Conservation (phyloP, 345 rosid genomes). For the Carallia brachiata region DNA sequence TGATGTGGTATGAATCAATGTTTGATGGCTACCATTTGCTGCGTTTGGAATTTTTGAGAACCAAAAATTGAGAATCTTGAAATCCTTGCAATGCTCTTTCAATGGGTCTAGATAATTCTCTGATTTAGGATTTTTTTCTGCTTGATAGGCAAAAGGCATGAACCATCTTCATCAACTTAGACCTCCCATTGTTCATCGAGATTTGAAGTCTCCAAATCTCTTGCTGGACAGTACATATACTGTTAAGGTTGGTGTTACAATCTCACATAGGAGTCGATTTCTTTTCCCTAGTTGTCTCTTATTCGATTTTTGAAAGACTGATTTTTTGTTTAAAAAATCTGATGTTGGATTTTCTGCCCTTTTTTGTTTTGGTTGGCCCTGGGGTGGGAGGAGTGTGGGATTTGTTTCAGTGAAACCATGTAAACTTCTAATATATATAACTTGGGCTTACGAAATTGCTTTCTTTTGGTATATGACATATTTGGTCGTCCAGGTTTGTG, state of each 20-base stretch:
- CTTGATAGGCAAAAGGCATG: conserved; percentile 32
- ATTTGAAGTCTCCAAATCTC: conserved; percentile 26
- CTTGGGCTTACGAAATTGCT: neutral
- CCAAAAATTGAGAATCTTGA: no score
- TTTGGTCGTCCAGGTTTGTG: conserved; percentile 23
- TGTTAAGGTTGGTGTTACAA: conserved; percentile 18
- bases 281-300: no score
- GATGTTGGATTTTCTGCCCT: neutral
- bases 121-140: conserved; percentile 15
- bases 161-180: conserved; percentile 34
- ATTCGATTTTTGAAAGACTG: no score
- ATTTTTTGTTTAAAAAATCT: neutral
- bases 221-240: conserved; percentile 22
- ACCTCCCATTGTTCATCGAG: conserved; percentile 34
- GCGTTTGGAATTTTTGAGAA: neutral
- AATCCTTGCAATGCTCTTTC: neutral
- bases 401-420: neutral
- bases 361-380: no score
- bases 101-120: neutral
- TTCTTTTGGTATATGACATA: neutral
- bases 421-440: neutral
- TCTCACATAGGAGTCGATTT: neutral
- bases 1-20: conserved; percentile 24
- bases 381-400: neutral
- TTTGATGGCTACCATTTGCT: conserved; percentile 4